Evolutionary conservation across 805 yeast genomes (phyloP), one percentile per base, ranked within the genome.

Genomic region (Metschnikowia kunwiensis): DNA sequence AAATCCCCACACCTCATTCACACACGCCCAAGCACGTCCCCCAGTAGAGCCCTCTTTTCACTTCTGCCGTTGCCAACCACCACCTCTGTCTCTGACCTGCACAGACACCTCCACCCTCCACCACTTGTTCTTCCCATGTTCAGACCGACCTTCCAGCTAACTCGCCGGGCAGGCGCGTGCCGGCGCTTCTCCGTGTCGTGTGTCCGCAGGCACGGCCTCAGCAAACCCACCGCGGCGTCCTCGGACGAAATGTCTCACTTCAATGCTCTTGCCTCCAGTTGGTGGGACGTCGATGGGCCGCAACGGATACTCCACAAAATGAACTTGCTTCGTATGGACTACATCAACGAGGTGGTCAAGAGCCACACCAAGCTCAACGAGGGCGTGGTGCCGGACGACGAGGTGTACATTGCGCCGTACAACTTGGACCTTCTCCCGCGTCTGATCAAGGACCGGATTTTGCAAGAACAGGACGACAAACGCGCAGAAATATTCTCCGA

Each of bases 211-310:
- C 24, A 30, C 27, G 33, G 34, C 18, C 16, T 20, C 11, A 24
- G 12, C 19, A 51, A 57, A 36, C 29, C 44, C 28, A 65, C 70
- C 4, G 54, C 74, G 4, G 70, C 78, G 5, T 72, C 79, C 0
- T 64, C 63, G 6, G 77, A 79, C 5, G 97, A 91, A 55, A 69
- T 81, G 58, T 61, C 73, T 7, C 97, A 93, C 60, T 93, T 93
- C 61, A 79, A 85, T 49, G 77, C 81, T 22, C 68, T 93, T 29
- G 98, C 99, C 1, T 70, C 82, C n/a, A 62, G 86, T n/a, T 93
- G 99, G 99, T 93, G 99, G 98, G 96, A 93, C 51, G 79, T 85
- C 10, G 63, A 80, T 46, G 98, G 98, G 0, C 83, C 97, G 1
- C 97, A 93, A 57, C 68, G 98, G 25, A 86, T 93, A 37, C 72